Evolutionary conservation across 176 grass and related monocot genomes (phyloP), one percentile per base, ranked within the genome.

Genomic region (Ensete glaucum): DNA sequence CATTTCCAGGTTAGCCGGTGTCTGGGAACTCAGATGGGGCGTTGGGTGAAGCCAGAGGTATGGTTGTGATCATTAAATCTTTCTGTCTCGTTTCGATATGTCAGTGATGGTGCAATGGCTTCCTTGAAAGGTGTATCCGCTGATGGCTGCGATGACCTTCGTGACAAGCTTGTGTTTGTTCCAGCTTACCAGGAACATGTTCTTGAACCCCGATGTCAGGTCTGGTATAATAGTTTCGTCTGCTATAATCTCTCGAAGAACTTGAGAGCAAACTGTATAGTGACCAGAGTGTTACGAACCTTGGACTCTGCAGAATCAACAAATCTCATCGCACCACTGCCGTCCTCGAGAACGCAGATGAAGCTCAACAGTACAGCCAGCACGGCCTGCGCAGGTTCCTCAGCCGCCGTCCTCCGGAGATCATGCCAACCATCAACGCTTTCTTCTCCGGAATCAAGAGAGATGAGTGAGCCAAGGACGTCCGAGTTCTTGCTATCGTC

Each of bases 171-270:
- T 96, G 79, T 96, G 89, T 64, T 82, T 83, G n/a, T 96, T 96
- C 77, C 86, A 89, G 79, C 84, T 89, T 2, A 80, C 84, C 0
- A 72, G 92, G 50, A 96, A 96, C 81, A 80, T 82, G 51, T 24
- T 92, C 55, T 68, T 88, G 62, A 96, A 96, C 54, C 92, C 92
- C 43, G 92, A 92, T 82, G 92, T 96, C 67, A 85, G 88, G 88
- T 77, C 48, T 65, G 65, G 21, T 8, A 21, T 56, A 70, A 8
- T 50, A 49, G 26, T 43, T 49, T 34, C 3, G 34, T 34, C 3
- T 34, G 3, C 34, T 34, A 34, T 34, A 34, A 34, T 34, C 29
- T 34, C 29, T 2, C 5, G 29, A 34, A 34, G 3, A 34, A 34
- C 29, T 34, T 5, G 29, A 34, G 29, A 0, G 27, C 27, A 29